Base-by-base conservation (phyloP, 2,329 filamentous ascomycete genomes). In the Madurella fahalii region DNA sequence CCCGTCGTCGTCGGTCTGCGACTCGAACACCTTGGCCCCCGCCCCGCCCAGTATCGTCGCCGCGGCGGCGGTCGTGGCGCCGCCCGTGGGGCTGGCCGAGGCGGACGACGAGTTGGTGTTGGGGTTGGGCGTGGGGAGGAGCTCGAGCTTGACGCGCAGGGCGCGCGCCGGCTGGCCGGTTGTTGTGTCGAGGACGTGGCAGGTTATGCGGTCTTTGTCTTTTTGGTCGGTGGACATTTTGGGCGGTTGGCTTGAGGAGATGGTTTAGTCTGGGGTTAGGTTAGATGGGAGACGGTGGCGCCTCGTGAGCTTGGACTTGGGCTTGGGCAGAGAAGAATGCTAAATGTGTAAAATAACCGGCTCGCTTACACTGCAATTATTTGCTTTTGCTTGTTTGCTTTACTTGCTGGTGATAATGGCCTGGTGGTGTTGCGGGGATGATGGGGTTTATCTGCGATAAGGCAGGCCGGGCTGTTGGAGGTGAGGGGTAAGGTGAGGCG, bases 101-200 rank as follows among this genome's bases (percentile, higher is more conserved):
- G 25, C 3, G 25, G 25, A 25, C 3, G 25, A 25, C 4, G 25
- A 51, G 12, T 63, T 57, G 48, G 4, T 37, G 34, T 15, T 37
- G 34, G 34, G 34, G 4, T 12, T 68, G 71, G 47, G 57, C 47
- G 66, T 56, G 11, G 68, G 62, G 55, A 52, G 46, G 17, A 78
- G 78, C 47, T 83, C 74, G 18, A 91, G 81, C 52, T 80, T 83
- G 54, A 92, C 87, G 60, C 78, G 77, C 64, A 94, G 81, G 58
- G 77, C 76, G 53, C 77, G 71, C 15, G 83, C 89, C 18, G 89
- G 89, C 54, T 79, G 79, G 66, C 89, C 89, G 58, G 80, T 74
- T n/a, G 84, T 81, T 11, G 89, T 93, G 77, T 94, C 88, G 69
- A 94, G 88, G 71, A 92, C 82, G 77, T 94, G 89, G 77, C 89